Percentiles rank a stretch among this genome's conserved stretches.
These are phyloP conservation scores for Solanum clarkiae DNA, from an alignment of 257 asterid genomes.

Conservation along the genomic window DNA sequence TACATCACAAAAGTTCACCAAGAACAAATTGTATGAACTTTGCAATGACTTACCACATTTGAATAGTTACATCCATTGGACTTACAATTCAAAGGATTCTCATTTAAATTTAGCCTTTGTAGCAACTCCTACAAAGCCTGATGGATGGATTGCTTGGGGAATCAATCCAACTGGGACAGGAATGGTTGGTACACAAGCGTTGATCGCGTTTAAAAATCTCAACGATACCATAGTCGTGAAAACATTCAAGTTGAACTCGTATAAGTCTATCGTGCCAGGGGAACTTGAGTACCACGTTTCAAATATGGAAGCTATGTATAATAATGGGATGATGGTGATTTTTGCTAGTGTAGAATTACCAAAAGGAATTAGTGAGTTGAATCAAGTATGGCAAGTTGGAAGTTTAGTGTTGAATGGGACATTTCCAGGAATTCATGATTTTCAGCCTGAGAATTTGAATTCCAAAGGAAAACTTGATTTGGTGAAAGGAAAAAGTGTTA, in stretches of 20 bases:
- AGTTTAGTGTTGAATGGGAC: slow-evolving; percentile 15
- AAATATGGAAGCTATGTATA: slow-evolving; percentile 20
- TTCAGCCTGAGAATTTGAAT: slow-evolving; percentile 25
- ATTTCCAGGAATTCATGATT: slow-evolving; percentile 39
- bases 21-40: slow-evolving; percentile 36
- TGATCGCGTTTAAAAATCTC: slow-evolving; percentile 35
- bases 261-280: slow-evolving; percentile 23
- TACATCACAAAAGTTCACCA: slow-evolving; percentile 38
- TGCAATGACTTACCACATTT: slow-evolving; percentile 59
- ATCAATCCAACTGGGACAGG: slow-evolving; percentile 44
- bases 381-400: slow-evolving; percentile 81
- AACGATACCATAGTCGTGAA: slow-evolving; percentile 35
- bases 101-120: slow-evolving; percentile 50
- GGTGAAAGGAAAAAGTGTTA: slow-evolving; percentile 37
- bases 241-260: slow-evolving; percentile 25
- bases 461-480: slow-evolving; percentile 31
- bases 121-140: slow-evolving; percentile 42
- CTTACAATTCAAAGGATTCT: slow-evolving; percentile 20
- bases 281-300: neutral
- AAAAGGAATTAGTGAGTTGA: slow-evolving; percentile 19
- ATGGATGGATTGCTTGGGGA: slow-evolving; percentile 77
- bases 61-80: slow-evolving; percentile 55
- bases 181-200: slow-evolving; percentile 58
- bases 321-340: slow-evolving; percentile 23
- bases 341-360: slow-evolving; percentile 56